These are phyloP conservation scores for Cyclotella kingstonii DNA, from an alignment of 108 stramenopile species.

Conservation along the genomic window DNA sequence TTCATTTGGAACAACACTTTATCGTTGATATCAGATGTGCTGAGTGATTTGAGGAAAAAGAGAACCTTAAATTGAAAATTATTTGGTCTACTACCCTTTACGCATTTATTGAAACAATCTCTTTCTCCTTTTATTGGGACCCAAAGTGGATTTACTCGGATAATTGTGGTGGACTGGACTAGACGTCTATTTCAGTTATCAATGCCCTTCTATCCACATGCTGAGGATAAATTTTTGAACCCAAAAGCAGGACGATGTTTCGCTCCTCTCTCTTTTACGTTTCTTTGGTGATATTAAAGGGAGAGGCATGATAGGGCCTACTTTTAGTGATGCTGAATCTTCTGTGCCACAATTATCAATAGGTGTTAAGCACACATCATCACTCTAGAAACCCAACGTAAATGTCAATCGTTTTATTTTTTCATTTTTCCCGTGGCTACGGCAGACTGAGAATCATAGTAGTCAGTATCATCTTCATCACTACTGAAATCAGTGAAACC, in stretches of 20 bases:
- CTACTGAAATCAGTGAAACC: not conserved
- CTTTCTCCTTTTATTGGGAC: slow-evolving; percentile 1
- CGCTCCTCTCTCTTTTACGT: slow-evolving; percentile 2
- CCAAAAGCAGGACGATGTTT: not conserved
- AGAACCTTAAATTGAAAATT: slow-evolving; percentile 16
- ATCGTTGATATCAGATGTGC: slow-evolving; percentile 24
- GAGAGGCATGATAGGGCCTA: slow-evolving; percentile 29
- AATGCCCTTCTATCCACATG: not conserved
- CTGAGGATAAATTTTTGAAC: too few species aligned
- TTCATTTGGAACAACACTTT: slow-evolving; percentile 9
- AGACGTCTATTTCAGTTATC: not conserved
- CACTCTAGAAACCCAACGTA: slow-evolving; percentile 61
- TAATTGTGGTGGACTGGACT: not conserved
- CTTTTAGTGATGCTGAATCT: not conserved
- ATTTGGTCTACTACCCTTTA: not conserved
- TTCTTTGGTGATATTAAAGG: not conserved
- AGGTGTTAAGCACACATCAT: not conserved
- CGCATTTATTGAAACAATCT: slow-evolving; percentile 1
- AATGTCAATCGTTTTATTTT: slow-evolving; percentile 41
- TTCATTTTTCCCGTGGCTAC: not conserved
- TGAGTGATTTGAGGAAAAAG: slow-evolving; percentile 27
- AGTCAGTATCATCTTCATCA: slow-evolving; percentile 8
- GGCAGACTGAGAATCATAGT: slow-evolving; percentile 6
- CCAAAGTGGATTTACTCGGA: slow-evolving; percentile 26
- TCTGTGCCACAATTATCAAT: not conserved